phyloP scores from a whole-genome alignment of 257 asterid species.

The Voacanga thouarsii region DNA sequence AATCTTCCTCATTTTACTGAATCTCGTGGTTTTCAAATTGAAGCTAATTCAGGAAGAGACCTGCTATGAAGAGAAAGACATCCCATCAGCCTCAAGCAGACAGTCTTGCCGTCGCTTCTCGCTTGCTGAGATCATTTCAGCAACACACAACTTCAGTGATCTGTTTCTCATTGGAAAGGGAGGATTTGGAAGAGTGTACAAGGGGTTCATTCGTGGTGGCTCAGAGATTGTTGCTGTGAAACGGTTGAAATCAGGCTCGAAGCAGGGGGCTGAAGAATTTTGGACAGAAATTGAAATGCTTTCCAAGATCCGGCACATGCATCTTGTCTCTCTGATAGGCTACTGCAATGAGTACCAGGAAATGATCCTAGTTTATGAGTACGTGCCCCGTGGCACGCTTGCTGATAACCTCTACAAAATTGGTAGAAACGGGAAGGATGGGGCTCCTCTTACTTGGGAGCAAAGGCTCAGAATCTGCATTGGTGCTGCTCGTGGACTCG shows the following conservation, averaged over 20 bases:
- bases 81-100: neutral
- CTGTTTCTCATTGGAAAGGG: slow-evolving; percentile 4
- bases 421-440: neutral
- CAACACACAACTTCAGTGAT: slow-evolving; percentile 10
- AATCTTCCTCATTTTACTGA: neutral
- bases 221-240: slow-evolving; percentile 20
- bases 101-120: neutral
- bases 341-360: slow-evolving; percentile 9
- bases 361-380: slow-evolving; percentile 16
- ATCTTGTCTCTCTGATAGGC: slow-evolving; percentile 13
- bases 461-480: slow-evolving; percentile 22
- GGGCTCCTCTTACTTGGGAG: slow-evolving; percentile 19
- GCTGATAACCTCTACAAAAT: slow-evolving; percentile 16
- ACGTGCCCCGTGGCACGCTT: slow-evolving; percentile 15
- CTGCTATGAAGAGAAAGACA: neutral
- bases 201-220: neutral
- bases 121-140: slow-evolving; percentile 4
- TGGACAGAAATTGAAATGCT: slow-evolving; percentile 23
- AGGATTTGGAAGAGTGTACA: slow-evolving; percentile 11
- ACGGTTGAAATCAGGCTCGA: slow-evolving; percentile 12
- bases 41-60: neutral
- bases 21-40: neutral
- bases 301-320: slow-evolving; percentile 19
- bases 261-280: slow-evolving; percentile 24
- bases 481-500: slow-evolving; percentile 24